Evolutionary conservation across 1,284 basidiomycete species (phyloP), one percentile per base, ranked within the genome.

Genomic region (Pascua sp.): DNA sequence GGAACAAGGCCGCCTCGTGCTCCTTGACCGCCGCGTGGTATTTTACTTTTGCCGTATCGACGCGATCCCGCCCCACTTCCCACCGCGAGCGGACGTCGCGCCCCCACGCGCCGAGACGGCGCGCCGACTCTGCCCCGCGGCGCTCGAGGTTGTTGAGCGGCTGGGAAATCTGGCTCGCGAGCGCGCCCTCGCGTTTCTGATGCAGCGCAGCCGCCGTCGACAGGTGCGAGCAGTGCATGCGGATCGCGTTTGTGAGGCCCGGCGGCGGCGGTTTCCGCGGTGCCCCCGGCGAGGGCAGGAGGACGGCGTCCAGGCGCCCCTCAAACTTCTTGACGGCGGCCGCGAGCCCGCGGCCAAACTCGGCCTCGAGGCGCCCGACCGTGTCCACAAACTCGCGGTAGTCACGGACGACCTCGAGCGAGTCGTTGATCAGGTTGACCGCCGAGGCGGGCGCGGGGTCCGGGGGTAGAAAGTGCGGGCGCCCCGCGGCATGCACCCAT

Each of bases 381-480:
- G 58, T 57, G 37, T 65, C 63, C 13, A 63, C 51, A 43, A 63
- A 61, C 43, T 65, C 63, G 46, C 61, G 61, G 53, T 65, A 65
- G 18, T 65, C 63, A 12, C 44, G 49, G 8, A 51, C 57, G 7
- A 59, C 51, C 43, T 63, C 61, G 46, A 65, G 59, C 41, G 61
- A 47, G 45, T 61, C 61, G 45, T 41, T 38, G 24, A 65, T 32
- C 42, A 65, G 48, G 9, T 45, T 7, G 13, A 59, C 16, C 11
- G 61, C 41, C 18, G 51, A 11, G 5, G 59, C 53, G 2, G 52
- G 38, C 9, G 53, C 38, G 3, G 51, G 39, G 4, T 42, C 43
- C 2, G 62, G 62, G 5, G 59, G 62, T 5, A 65, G 59, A 24
- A 65, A 65, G 45, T 53, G n/a, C 2, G 56, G 54, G 5, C 57